These are phyloP conservation scores for Rhodotorula sp. DNA, from an alignment of 1,284 basidiomycete species.

Conservation along the genomic window DNA sequence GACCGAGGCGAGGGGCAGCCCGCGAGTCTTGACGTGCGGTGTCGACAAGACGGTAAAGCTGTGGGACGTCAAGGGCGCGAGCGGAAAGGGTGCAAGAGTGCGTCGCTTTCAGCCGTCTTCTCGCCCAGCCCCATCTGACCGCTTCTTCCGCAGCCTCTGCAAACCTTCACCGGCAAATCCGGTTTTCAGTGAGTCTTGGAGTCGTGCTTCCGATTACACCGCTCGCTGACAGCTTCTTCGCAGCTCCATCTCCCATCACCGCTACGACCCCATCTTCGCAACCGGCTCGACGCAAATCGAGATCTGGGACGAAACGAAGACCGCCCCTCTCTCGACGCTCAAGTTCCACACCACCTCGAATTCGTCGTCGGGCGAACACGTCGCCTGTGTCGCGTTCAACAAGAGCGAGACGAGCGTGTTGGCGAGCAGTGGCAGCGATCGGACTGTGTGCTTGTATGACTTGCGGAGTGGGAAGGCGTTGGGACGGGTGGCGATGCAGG, in stretches of 20 bases:
- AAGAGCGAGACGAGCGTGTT: constrained; percentile 88
- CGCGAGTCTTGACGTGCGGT: constrained; percentile 81
- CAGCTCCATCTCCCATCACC: constrained; percentile 92
- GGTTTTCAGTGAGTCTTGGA: constrained; percentile 70
- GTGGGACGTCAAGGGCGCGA: constrained; percentile 62
- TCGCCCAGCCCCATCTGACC: constrained; percentile 40
- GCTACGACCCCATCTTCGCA: constrained; percentile 80
- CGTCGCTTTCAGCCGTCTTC: not conserved
- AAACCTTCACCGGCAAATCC: constrained; percentile 74
- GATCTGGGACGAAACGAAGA: constrained; percentile 96
- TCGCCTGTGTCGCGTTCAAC: constrained; percentile 87
- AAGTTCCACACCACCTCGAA: constrained; percentile 66
- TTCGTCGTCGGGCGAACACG: constrained; percentile 74
- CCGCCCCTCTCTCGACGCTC: constrained; percentile 56
- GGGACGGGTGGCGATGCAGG: constrained; percentile 83
- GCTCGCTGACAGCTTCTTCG: not conserved
- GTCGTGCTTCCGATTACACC: not conserved
- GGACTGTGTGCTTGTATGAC: constrained; percentile 94
- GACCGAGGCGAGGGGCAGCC: constrained; percentile 51
- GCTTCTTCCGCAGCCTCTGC: constrained; percentile 57
- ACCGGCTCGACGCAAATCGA: constrained; percentile 92
- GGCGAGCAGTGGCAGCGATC: constrained; percentile 87
- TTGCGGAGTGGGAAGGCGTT: constrained; percentile 93
- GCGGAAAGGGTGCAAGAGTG: constrained; percentile 44
- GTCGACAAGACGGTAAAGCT: constrained; percentile 88